These are phyloP conservation scores for Psilocybe sp. DNA, from an alignment of 768 basidiomycete genomes.

Conservation along the genomic window DNA sequence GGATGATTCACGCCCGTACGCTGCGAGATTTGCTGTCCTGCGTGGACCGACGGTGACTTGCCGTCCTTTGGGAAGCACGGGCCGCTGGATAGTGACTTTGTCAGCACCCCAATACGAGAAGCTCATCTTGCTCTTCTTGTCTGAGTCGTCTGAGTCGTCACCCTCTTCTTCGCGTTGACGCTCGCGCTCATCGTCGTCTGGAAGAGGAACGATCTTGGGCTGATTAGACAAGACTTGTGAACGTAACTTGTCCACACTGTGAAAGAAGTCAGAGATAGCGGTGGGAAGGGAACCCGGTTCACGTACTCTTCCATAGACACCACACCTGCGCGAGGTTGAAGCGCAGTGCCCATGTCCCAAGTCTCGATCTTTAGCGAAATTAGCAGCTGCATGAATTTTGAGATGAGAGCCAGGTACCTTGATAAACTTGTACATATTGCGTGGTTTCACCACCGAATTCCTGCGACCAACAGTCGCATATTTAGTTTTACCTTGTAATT, in stretches of 20 bases:
- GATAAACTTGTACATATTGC: constrained; percentile 92
- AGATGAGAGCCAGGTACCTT: constrained; percentile 49
- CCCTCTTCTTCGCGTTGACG: constrained; percentile 21
- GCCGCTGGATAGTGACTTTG: constrained; percentile 84
- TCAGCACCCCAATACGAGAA: constrained; percentile 94
- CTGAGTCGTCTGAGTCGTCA: constrained; percentile 77
- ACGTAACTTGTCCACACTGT: constrained; percentile 70
- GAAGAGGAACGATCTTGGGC: constrained; percentile 67
- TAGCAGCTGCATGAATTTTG: constrained; percentile 5
- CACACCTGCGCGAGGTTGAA: constrained; percentile 75
- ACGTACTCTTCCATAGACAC: constrained; percentile 91
- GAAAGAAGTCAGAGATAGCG: constrained; percentile 10
- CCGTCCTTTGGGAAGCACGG: constrained; percentile 49
- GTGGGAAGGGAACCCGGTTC: not conserved
- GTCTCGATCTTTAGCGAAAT: constrained; percentile 64
- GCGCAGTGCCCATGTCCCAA: constrained; percentile 78
- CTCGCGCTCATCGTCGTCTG: constrained; percentile 61
- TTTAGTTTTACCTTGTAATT: constrained; percentile 79
- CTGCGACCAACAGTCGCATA: constrained; percentile 81
- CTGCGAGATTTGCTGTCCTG: constrained; percentile 38
- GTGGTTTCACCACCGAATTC: constrained; percentile 73
- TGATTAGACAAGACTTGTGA: constrained; percentile 54
- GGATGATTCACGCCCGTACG: constrained; percentile 77
- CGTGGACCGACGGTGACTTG: constrained; percentile 36
- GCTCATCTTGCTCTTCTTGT: constrained; percentile 90